phyloP scores from a whole-genome alignment of 129 eudicot species.

The Solidago caesia region DNA sequence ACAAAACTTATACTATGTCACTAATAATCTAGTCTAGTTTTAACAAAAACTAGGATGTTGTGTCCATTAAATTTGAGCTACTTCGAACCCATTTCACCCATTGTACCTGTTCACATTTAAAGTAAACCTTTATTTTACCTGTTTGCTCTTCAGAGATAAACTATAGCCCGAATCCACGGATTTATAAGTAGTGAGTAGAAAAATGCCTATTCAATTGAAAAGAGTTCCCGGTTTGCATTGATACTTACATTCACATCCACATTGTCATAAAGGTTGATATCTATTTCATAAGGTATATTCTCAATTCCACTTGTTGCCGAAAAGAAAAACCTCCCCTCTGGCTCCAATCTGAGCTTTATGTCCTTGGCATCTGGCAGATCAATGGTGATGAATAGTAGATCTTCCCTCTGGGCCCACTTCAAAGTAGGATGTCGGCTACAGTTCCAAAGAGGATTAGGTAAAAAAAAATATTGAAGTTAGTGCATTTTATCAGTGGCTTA shows the following conservation, averaged over 20 bases:
- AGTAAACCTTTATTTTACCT: too few species aligned
- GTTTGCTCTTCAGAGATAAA: not conserved
- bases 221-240: not conserved
- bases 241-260: conserved; percentile 67
- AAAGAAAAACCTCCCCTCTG: conserved; percentile 74
- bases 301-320: conserved; percentile 54
- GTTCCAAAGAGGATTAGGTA: not conserved
- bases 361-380: conserved; percentile 76
- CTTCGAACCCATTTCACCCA: not conserved
- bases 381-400: conserved; percentile 57
- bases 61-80: not conserved
- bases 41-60: not conserved
- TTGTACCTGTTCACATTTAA: not conserved
- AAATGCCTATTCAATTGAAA: not conserved
- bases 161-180: not conserved
- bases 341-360: conserved; percentile 64
- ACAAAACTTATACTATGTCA: not conserved
- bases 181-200: not conserved
- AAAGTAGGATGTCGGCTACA: conserved; percentile 72
- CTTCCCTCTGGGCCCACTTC: conserved; percentile 86
- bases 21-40: not conserved
- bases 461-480: not conserved
- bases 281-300: conserved; percentile 57
- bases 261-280: conserved; percentile 58
- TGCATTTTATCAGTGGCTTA: not conserved